Evolutionary conservation across 2,329 filamentous ascomycete genomes (phyloP).

Genomic region (Domatiomyces catenatus): DNA sequence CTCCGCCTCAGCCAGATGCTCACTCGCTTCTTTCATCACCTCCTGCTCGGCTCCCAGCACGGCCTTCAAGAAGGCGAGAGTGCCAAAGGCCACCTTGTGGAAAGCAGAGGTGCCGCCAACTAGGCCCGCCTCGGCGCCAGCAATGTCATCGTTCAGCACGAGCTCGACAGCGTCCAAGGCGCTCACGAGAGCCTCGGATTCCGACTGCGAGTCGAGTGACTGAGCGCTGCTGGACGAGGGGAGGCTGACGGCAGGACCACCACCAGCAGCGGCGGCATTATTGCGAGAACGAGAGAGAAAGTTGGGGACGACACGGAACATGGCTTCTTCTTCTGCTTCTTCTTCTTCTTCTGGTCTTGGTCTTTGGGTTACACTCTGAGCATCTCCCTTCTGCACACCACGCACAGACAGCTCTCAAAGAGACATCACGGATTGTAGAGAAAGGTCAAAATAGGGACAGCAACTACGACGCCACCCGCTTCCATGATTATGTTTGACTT

Average conservation of each 20-base stretch:
- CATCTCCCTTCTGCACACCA: no score
- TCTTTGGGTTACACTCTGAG: no score
- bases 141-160: conserved; percentile 83
- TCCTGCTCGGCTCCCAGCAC: conserved; percentile 85
- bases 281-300: neutral
- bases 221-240: conserved; percentile 29
- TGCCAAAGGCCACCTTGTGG: conserved; percentile 66
- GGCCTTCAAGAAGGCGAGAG: conserved; percentile 71
- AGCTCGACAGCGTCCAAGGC: conserved; percentile 41
- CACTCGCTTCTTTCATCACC: conserved; percentile 68
- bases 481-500: no score
- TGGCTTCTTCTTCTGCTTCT: neutral
- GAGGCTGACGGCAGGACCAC: neutral
- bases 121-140: conserved; percentile 53
- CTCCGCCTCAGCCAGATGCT: conserved; percentile 60
- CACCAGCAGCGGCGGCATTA: neutral
- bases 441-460: no score
- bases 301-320: neutral
- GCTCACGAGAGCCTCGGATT: conserved; percentile 31
- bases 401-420: no score
- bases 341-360: no score
- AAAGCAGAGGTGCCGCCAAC: conserved; percentile 62
- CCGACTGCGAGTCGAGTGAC: conserved; percentile 42
- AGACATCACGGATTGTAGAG: no score
- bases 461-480: no score